These are phyloP conservation scores for Magnaporthales sp. DNA, from an alignment of 2,329 filamentous ascomycete genomes.

Conservation along the genomic window DNA sequence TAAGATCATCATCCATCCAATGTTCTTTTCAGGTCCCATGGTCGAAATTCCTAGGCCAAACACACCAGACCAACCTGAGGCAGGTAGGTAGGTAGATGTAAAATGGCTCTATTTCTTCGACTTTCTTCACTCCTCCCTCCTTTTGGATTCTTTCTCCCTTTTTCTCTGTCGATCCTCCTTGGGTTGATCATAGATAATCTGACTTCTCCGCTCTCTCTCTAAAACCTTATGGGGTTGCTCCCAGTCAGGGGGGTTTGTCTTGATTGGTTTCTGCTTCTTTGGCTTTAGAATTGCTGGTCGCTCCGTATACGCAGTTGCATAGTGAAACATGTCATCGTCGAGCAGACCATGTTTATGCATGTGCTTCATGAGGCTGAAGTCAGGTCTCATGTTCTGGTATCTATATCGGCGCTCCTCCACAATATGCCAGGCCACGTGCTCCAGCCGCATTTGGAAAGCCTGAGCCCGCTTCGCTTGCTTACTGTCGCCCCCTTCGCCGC, in stretches of 20 bases:
- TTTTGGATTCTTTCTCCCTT: neutral
- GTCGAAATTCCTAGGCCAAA: too few species aligned
- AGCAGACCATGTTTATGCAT: conserved; percentile 21
- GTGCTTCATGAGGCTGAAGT: conserved; percentile 32
- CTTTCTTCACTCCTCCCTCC: neutral
- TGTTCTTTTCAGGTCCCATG: too few species aligned
- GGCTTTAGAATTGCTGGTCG: neutral
- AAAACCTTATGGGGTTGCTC: neutral
- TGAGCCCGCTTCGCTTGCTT: neutral
- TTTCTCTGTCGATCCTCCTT: conserved; percentile 4
- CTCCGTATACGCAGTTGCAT: conserved; percentile 5
- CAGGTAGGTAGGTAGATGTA: too few species aligned
- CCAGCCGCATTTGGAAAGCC: conserved; percentile 33
- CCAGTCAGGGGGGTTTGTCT: conserved; percentile 1
- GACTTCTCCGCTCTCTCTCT: neutral
- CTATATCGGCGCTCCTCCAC: conserved; percentile 13
- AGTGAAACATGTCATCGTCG: conserved; percentile 10
- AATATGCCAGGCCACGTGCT: conserved; percentile 40
- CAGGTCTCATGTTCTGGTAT: conserved; percentile 22
- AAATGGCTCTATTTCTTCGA: neutral
- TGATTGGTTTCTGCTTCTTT: neutral
- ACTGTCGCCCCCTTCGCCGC: conserved; percentile 6
- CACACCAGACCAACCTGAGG: too few species aligned
- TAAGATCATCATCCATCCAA: neutral
- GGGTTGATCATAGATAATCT: conserved; percentile 1